These are phyloP conservation scores for Elsinoe fawcettii DNA, from an alignment of 2,329 filamentous ascomycete genomes.

Conservation along the genomic window DNA sequence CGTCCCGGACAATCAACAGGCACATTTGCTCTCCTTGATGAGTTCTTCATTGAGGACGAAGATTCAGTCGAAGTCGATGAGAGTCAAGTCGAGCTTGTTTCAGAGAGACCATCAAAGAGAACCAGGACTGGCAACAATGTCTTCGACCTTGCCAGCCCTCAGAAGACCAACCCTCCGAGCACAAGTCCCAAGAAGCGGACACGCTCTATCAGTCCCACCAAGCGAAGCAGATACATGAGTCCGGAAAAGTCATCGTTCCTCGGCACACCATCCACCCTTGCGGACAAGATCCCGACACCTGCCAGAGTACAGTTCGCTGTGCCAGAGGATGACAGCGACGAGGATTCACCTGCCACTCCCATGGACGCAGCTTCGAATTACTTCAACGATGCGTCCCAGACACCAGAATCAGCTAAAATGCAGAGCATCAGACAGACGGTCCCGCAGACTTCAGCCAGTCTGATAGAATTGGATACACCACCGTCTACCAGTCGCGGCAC, in stretches of 20 bases:
- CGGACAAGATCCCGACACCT: not conserved
- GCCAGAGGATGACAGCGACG: not conserved
- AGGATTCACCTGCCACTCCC: not conserved
- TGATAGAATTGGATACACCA: not conserved
- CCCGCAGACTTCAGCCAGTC: not conserved
- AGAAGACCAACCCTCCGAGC: not conserved
- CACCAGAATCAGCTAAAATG: conserved; percentile 9
- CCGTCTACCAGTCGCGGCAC: not conserved
- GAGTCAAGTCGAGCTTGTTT: conserved; percentile 9
- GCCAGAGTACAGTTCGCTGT: not conserved
- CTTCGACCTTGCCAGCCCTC: conserved; percentile 17
- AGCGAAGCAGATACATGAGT: not conserved
- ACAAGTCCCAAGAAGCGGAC: conserved; percentile 12
- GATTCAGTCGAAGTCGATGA: conserved; percentile 17
- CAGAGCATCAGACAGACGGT: not conserved
- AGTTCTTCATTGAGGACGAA: conserved; percentile 18
- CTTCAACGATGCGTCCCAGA: not conserved
- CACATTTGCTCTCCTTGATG: conserved; percentile 17
- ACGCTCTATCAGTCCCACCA: conserved; percentile 1
- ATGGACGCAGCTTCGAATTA: not conserved
- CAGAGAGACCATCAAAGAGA: conserved; percentile 16
- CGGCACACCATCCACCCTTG: conserved; percentile 1
- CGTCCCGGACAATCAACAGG: conserved; percentile 17
- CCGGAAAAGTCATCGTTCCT: conserved; percentile 5
- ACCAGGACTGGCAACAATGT: conserved; percentile 18